phyloP scores from a whole-genome alignment of 345 rosid genomes.

The Eutrema yunnanense region DNA sequence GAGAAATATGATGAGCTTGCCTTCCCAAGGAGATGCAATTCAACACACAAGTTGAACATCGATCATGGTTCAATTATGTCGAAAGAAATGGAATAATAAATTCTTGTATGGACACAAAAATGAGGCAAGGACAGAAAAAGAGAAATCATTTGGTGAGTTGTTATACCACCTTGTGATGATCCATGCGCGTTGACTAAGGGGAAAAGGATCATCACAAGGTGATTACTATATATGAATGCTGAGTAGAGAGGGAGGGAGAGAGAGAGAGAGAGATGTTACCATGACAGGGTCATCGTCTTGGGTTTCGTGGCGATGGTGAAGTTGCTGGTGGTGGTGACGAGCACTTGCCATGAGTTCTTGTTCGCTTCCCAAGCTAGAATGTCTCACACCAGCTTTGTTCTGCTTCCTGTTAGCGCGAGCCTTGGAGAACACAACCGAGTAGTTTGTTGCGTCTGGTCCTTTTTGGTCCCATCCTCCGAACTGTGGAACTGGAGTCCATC shows the following conservation, averaged over 20 bases:
- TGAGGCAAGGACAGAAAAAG: background rate
- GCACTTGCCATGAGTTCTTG: constrained; percentile 35
- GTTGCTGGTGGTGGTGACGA: constrained; percentile 24
- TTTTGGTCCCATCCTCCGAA: constrained; percentile 79
- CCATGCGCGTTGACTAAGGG: constrained; percentile 46
- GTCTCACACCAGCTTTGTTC: constrained; percentile 38
- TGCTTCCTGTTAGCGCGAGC: constrained; percentile 76
- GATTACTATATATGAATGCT: constrained; percentile 6
- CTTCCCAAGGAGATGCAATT: constrained; percentile 8
- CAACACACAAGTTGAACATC: constrained; percentile 15
- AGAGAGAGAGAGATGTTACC: constrained; percentile 30
- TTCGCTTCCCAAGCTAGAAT: constrained; percentile 48
- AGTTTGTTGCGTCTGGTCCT: constrained; percentile 39
- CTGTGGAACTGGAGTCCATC: constrained; percentile 57
- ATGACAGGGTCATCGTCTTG: constrained; percentile 44
- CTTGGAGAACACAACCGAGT: constrained; percentile 54
- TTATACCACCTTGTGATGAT: constrained; percentile 29
- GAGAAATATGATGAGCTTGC: background rate
- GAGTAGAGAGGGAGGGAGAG: background rate
- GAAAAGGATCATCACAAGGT: constrained; percentile 31
- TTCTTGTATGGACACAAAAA: background rate
- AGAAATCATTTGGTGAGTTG: background rate
- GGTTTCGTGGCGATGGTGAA: constrained; percentile 12
- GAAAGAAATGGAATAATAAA: background rate
- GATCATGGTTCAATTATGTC: background rate